Conservation (phyloP, 169 alveolate genomes). For the Babesia bigemina region DNA sequence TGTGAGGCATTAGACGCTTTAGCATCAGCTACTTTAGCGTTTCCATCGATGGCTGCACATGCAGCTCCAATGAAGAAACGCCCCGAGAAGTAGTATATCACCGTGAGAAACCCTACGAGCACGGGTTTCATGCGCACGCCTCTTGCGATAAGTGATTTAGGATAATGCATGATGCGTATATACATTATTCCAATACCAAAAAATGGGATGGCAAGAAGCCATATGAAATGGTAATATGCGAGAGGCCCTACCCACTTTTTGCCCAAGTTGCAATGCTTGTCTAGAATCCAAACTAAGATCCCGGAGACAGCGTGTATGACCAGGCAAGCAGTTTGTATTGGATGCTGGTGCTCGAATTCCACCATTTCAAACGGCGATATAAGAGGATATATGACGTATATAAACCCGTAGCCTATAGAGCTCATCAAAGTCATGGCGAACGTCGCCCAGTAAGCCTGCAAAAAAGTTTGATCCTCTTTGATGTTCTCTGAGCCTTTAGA, state of each 20-base stretch:
- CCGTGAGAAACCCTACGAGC: conserved; percentile 32
- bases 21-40: conserved; percentile 3
- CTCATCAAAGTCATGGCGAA: conserved; percentile 14
- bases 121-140: conserved; percentile 8
- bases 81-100: conserved; percentile 9
- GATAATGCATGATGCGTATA: conserved; percentile 26
- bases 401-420: conserved; percentile 23
- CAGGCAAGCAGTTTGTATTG: conserved; percentile 16
- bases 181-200: conserved; percentile 4
- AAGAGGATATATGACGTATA: conserved; percentile 32
- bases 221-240: conserved; percentile 1
- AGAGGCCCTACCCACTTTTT: background rate
- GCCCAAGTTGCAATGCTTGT: background rate
- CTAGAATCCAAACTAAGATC: background rate
- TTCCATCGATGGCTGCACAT: conserved; percentile 3
- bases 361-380: conserved; percentile 46
- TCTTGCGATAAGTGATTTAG: background rate
- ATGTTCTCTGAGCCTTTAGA: background rate
- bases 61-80: background rate
- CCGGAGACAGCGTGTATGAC: conserved; percentile 16
- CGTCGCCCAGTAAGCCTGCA: background rate
- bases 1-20: no score
- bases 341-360: conserved; percentile 9
- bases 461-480: background rate
- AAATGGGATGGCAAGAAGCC: conserved; percentile 5